Conservation (phyloP, 768 basidiomycete species). For the Suillus discolor region DNA sequence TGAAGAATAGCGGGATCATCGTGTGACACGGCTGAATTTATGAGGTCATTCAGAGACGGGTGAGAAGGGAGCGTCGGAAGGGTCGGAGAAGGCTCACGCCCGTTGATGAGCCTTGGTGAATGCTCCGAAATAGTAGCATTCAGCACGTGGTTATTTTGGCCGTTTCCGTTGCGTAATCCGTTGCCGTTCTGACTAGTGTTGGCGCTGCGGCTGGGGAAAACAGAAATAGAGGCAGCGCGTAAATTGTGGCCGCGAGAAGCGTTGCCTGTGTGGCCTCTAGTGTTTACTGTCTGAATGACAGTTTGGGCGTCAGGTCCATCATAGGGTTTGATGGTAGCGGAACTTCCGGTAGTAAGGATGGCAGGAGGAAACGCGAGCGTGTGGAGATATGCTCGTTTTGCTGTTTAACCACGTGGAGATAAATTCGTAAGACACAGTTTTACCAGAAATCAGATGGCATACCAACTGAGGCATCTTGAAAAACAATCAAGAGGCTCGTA, state of each 20-base stretch:
- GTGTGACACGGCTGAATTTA: constrained; percentile 64
- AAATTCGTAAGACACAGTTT: constrained; percentile 5
- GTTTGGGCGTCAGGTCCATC: constrained; percentile 91
- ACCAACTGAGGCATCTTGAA: constrained; percentile 89
- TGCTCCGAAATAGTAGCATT: constrained; percentile 54
- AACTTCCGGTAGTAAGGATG: constrained; percentile 54
- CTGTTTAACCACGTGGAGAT: constrained; percentile 40
- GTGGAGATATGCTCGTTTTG: constrained; percentile 93
- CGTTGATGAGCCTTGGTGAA: constrained; percentile 36
- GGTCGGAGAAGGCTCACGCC: constrained; percentile 80
- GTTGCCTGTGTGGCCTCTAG: constrained; percentile 63
- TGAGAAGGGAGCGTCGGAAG: constrained; percentile 80
- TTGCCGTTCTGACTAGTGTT: constrained; percentile 39
- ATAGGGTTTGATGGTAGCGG: constrained; percentile 83
- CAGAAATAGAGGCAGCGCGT: constrained; percentile 68
- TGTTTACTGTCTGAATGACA: constrained; percentile 82
- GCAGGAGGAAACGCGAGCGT: constrained; percentile 83
- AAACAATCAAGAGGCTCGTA: constrained; percentile 92
- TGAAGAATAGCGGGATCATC: constrained; percentile 71
- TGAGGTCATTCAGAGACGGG: constrained; percentile 83
- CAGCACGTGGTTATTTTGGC: constrained; percentile 40
- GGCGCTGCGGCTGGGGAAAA: constrained; percentile 56
- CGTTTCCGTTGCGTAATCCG: constrained; percentile 30
- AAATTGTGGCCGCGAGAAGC: constrained; percentile 72
- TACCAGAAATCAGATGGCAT: constrained; percentile 13